phyloP scores from a whole-genome alignment of 2,329 filamentous ascomycete genomes.

The Pyrenochaeta sp. region DNA sequence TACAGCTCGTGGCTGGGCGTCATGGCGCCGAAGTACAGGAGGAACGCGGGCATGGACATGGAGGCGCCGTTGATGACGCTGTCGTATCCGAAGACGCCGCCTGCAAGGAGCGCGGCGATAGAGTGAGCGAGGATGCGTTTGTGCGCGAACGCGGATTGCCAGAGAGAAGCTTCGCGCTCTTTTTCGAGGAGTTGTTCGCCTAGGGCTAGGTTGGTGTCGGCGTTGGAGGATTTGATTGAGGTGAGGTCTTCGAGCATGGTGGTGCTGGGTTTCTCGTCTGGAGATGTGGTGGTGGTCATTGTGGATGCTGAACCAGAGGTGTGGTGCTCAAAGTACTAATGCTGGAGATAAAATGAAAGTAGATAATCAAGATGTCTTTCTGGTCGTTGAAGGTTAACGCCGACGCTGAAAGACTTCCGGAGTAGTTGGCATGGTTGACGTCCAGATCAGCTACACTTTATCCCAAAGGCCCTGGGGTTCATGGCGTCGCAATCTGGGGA shows the following conservation, averaged over 20 bases:
- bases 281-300: conserved; percentile 3
- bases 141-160: conserved; percentile 10
- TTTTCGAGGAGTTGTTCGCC: conserved; percentile 9
- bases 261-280: conserved; percentile 2
- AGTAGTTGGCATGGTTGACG: no score
- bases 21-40: conserved; percentile 11
- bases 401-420: no score
- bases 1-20: conserved; percentile 5
- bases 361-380: neutral
- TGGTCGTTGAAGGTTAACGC: no score
- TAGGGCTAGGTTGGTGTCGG: conserved; percentile 5
- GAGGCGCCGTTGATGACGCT: conserved; percentile 15
- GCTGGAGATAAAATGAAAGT: neutral
- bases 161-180: conserved; percentile 7
- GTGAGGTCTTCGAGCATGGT: conserved; percentile 10
- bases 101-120: conserved; percentile 9
- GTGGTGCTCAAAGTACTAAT: neutral
- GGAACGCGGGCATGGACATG: conserved; percentile 12
- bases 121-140: conserved; percentile 9
- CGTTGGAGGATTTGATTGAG: neutral
- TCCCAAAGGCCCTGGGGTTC: neutral
- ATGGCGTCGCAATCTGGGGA: neutral
- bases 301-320: neutral
- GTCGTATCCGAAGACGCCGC: conserved; percentile 14
- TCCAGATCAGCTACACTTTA: neutral